Conservation (phyloP, 208 protist genomes). For the Acanthamoeba lugdunensis region DNA sequence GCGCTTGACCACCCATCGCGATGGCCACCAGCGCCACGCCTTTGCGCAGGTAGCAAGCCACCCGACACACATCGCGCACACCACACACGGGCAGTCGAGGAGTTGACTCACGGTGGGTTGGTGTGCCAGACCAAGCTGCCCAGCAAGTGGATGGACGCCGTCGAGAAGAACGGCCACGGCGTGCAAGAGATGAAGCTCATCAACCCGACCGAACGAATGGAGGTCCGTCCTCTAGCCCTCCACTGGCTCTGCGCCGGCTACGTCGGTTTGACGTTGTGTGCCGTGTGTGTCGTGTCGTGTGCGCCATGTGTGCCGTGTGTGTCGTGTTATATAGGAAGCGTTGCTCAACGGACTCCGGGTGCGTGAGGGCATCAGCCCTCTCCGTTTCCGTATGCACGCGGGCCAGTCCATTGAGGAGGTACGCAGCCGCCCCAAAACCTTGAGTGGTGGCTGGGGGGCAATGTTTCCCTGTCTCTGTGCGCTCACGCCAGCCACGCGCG, state of each 20-base stretch:
- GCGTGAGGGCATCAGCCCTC: conserved; percentile 58
- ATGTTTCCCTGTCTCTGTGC: no score
- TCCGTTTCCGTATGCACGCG: conserved; percentile 55
- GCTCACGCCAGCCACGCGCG: not conserved
- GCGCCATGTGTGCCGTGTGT: no score
- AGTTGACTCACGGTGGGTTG: not conserved
- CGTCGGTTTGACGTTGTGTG: no score
- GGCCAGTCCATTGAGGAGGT: conserved; percentile 58
- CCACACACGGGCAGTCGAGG: no score
- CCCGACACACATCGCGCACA: no score
- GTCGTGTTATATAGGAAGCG: conserved; percentile 55
- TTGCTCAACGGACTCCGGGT: conserved; percentile 73
- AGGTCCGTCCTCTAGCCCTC: not conserved
- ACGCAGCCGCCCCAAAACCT: not conserved
- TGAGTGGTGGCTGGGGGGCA: no score
- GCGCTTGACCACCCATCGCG: not conserved
- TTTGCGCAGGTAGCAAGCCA: not conserved
- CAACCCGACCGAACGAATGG: conserved; percentile 9
- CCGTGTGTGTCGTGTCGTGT: no score
- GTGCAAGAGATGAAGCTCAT: conserved; percentile 4
- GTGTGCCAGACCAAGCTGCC: not conserved
- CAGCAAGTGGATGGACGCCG: not conserved
- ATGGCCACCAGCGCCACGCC: not conserved
- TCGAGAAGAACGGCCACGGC: not conserved
- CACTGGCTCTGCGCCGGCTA: not conserved